Base-by-base conservation (phyloP, 192 early-diverging fungal genomes). In the Allomyces javanicus region DNA sequence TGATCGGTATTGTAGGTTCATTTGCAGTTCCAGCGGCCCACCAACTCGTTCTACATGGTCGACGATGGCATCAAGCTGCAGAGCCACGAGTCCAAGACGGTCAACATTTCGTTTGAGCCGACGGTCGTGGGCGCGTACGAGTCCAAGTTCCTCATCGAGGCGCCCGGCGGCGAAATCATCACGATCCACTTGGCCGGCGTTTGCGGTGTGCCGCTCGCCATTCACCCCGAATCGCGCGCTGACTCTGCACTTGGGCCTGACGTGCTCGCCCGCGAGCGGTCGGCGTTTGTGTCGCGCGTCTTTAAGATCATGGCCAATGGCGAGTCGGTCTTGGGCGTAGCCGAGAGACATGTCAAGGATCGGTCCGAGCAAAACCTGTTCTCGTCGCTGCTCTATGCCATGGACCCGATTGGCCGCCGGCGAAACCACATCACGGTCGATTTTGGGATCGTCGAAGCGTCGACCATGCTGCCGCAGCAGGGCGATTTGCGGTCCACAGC, bases 171-270 rank as follows among this genome's bases (percentile, higher is more conserved):
- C 14, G 82, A 84, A 25, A 62, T 81, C 45, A 72, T 77, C 7
- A 44, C 68, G 23, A 72, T 79, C 25, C 61, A 71, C 12, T 63
- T 84, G 9, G 63, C 69, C 4, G 82, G 82, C 61, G 75, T 76
- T 19, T 70, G 80, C 6, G 82, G 79, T 44, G 82, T 84, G n/a
- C 82, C 82, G 4, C 73, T 84, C 14, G 78, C 78, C 22, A 64
- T 84, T 11, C 82, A 81, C 62, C 78, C 80, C 14, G 82, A 84
- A 64, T 67, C 66, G 67, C 69, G 69, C 14, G 76, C 76, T 61
- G 76, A 75, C 61, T 81, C 79, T 0, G 40, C 33, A 27, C 74
- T 74, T 24, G 82, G 82, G 4, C 74, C 78, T 1, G 70, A 71
- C 10, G 74, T 72, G 23, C 68, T 84, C 1, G 76, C 82, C 0